Percentiles rank a stretch among this genome's conserved stretches.
Evolutionary conservation across 2,329 filamentous ascomycete genomes (phyloP).

Genomic region (Penicillium occitanis): DNA sequence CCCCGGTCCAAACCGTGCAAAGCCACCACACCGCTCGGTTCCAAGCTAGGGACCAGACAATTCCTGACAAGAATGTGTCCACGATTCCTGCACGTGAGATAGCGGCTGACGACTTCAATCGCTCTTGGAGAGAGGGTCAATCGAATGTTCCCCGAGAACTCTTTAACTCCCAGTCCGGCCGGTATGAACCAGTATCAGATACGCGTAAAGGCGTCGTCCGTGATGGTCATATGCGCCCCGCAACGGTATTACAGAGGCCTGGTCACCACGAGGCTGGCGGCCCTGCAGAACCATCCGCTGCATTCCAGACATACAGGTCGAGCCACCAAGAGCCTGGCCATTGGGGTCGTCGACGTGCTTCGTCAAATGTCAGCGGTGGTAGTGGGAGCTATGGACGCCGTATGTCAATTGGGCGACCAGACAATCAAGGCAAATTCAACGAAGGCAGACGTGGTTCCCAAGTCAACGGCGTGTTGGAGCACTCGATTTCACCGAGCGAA

Average conservation of each 20-base stretch:
- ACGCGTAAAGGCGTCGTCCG: slow-evolving; percentile 67
- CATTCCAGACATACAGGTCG: slow-evolving; percentile 77
- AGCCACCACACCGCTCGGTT: slow-evolving; percentile 50
- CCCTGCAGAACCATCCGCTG: slow-evolving; percentile 78
- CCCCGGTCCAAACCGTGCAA: slow-evolving; percentile 37
- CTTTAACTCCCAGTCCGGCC: slow-evolving; percentile 92
- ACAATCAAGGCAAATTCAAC: slow-evolving; percentile 40
- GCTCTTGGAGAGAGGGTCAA: slow-evolving; percentile 74
- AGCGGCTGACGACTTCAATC: slow-evolving; percentile 88
- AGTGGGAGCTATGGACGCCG: slow-evolving; percentile 70
- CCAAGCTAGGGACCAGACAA: slow-evolving; percentile 55
- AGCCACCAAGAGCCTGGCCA: slow-evolving; percentile 62
- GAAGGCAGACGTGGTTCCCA: slow-evolving; percentile 44
- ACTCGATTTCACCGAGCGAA: slow-evolving; percentile 33
- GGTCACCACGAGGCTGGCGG: slow-evolving; percentile 60
- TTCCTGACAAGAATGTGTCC: slow-evolving; percentile 55
- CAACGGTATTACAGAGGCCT: slow-evolving; percentile 75
- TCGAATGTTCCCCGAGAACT: slow-evolving; percentile 68
- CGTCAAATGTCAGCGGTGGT: slow-evolving; percentile 86
- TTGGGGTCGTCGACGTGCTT: slow-evolving; percentile 76
- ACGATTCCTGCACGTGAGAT: slow-evolving; percentile 71
- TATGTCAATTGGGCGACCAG: slow-evolving; percentile 55
- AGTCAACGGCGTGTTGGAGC: slow-evolving; percentile 37
- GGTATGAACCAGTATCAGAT: slow-evolving; percentile 84
- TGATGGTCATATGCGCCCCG: slow-evolving; percentile 69